Percentiles rank a stretch among this genome's conserved stretches.
Evolutionary conservation across 2,329 filamentous ascomycete species (phyloP).

Genomic region (Leptographium wingfieldii): DNA sequence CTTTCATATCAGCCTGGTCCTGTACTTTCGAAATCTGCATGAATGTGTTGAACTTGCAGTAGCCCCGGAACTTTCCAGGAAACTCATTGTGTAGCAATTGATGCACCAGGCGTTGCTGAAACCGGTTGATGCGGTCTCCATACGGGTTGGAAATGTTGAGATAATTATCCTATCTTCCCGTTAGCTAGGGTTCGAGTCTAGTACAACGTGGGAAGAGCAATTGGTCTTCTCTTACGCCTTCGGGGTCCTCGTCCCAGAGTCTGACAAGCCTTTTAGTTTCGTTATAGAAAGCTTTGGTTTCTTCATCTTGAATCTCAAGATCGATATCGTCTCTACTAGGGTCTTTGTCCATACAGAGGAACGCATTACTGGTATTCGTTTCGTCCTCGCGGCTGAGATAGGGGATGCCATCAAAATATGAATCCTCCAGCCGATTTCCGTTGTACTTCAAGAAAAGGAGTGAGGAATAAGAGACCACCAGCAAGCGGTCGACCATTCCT

Average conservation of each 20-base stretch:
- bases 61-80: constrained; percentile 8
- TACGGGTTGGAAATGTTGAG: constrained; percentile 14
- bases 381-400: constrained; percentile 20
- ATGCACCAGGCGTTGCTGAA: constrained; percentile 17
- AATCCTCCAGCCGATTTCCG: constrained; percentile 15
- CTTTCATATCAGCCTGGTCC: constrained; percentile 4
- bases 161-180: not conserved
- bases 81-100: constrained; percentile 16
- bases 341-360: not conserved
- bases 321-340: not conserved
- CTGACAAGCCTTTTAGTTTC: not conserved
- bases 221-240: not conserved
- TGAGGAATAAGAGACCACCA: constrained; percentile 17
- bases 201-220: not conserved
- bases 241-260: constrained; percentile 5
- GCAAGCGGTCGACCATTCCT: constrained; percentile 15
- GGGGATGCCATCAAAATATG: constrained; percentile 17
- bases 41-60: constrained; percentile 3
- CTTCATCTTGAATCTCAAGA: not conserved
- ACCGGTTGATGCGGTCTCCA: constrained; percentile 14
- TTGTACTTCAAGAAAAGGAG: constrained; percentile 18
- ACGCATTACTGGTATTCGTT: not conserved
- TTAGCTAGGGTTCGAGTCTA: not conserved
- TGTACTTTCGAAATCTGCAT: constrained; percentile 11
- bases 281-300: constrained; percentile 9